Evolutionary conservation across 164 flowering plant species (phyloP).

Genomic region (Umbilicus rupestris): DNA sequence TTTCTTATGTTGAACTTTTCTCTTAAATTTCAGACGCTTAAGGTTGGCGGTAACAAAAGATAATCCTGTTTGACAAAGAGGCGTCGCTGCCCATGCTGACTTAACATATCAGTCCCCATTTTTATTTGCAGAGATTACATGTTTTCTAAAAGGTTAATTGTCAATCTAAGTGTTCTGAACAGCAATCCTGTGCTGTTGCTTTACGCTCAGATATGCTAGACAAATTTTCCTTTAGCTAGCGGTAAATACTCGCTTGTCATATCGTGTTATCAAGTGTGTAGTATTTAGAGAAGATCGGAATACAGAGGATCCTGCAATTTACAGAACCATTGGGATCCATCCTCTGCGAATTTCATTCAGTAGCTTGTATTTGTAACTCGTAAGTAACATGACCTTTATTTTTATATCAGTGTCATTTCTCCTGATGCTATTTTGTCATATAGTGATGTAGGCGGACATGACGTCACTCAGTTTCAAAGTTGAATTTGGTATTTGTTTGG

Average conservation of each 20-base stretch:
- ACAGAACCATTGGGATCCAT: neutral
- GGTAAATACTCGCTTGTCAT: neutral
- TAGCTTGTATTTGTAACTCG: neutral
- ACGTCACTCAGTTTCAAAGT: neutral
- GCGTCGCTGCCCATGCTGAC: neutral
- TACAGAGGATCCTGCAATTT: neutral
- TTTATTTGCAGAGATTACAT: neutral
- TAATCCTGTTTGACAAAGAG: conserved; percentile 2
- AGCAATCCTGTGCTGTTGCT: neutral
- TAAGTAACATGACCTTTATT: neutral
- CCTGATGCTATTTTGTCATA: neutral
- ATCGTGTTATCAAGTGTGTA: neutral
- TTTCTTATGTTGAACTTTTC: neutral
- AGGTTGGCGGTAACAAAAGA: conserved; percentile 10
- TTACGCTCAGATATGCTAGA: neutral
- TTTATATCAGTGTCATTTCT: neutral
- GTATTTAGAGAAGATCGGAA: neutral
- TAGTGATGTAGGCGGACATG: no score
- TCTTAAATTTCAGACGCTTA: conserved; percentile 15
- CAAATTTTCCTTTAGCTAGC: neutral
- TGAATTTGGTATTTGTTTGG: neutral
- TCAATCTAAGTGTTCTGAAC: neutral
- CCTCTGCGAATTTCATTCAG: neutral
- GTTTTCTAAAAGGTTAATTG: neutral
- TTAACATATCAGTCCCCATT: neutral